phyloP scores from a whole-genome alignment of 148 eudicot species.

The Euryodendron excelsum region DNA sequence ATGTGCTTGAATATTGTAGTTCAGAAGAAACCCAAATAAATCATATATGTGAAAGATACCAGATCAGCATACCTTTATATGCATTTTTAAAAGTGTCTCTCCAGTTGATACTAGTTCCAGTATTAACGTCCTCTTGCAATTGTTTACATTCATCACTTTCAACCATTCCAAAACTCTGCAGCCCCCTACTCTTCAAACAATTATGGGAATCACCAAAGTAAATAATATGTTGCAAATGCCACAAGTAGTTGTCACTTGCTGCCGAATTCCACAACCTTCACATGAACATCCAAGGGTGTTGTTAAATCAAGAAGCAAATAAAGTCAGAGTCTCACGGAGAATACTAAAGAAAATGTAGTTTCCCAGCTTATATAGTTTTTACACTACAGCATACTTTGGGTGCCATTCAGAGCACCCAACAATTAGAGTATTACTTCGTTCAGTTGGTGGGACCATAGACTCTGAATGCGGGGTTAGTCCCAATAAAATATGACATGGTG shows the following conservation, averaged over 20 bases:
- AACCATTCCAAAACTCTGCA: conserved; percentile 14
- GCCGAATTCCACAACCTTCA: conserved; percentile 79
- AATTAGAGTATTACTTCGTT: background rate
- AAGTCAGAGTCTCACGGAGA: too few species aligned
- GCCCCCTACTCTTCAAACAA: conserved; percentile 10
- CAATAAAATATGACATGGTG: background rate
- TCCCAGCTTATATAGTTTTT: background rate
- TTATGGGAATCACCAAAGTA: conserved; percentile 40
- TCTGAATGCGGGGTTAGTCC: background rate
- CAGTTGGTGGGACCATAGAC: background rate
- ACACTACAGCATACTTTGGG: background rate
- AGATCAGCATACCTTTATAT: conserved; percentile 44
- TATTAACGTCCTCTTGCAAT: conserved; percentile 18
- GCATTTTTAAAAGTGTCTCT: conserved; percentile 53
- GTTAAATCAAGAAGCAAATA: background rate
- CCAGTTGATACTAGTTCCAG: conserved; percentile 33
- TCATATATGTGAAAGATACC: background rate
- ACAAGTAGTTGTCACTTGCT: conserved; percentile 61
- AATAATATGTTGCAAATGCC: conserved; percentile 48
- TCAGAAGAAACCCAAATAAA: background rate
- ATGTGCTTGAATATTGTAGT: background rate
- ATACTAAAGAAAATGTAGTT: too few species aligned
- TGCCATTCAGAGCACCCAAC: background rate
- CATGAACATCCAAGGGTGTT: conserved; percentile 16
- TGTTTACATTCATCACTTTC: conserved; percentile 12